phyloP scores from a whole-genome alignment of 495 filamentous ascomycete species.

The Paragyromitra xinjiangensis region DNA sequence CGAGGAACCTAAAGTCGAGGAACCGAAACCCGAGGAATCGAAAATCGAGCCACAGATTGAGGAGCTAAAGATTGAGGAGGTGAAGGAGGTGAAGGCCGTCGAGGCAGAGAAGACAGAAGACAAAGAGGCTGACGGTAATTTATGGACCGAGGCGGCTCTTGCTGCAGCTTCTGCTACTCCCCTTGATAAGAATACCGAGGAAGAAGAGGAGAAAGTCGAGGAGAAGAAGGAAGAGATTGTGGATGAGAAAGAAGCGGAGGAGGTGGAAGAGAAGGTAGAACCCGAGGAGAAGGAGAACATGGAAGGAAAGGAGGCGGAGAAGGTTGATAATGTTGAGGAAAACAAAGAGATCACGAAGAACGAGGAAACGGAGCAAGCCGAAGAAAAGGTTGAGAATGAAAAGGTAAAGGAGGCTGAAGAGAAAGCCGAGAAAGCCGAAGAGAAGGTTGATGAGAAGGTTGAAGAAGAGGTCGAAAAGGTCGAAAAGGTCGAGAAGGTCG shows the following conservation, averaged over 20 bases:
- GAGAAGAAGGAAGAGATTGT: neutral
- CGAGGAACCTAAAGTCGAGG: conserved; percentile 6
- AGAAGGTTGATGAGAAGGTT: conserved; percentile 12
- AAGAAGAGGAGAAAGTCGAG: conserved; percentile 8
- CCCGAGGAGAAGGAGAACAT: neutral
- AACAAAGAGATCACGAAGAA: neutral
- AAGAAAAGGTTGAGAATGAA: neutral
- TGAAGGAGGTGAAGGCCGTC: conserved; percentile 46
- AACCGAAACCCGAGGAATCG: neutral
- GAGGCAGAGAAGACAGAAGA: conserved; percentile 59
- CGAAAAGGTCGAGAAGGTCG: conserved; percentile 1
- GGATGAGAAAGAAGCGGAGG: conserved; percentile 14
- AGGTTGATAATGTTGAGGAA: conserved; percentile 11
- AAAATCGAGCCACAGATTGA: conserved; percentile 21
- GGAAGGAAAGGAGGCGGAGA: neutral
- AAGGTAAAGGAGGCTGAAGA: neutral
- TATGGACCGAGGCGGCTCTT: neutral
- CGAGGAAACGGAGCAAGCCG: conserved; percentile 1
- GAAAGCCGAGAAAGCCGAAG: conserved; percentile 10
- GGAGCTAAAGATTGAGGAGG: conserved; percentile 26
- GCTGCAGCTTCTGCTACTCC: neutral
- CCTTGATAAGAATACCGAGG: conserved; percentile 31
- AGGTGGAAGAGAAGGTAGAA: neutral
- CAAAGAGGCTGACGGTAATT: conserved; percentile 57
- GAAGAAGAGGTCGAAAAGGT: conserved; percentile 2